A percentile compares a stretch with the other conserved stretches of the same genome.
phyloP scores from a whole-genome alignment of 2,329 filamentous ascomycete genomes.

The Diplodia mutila region DNA sequence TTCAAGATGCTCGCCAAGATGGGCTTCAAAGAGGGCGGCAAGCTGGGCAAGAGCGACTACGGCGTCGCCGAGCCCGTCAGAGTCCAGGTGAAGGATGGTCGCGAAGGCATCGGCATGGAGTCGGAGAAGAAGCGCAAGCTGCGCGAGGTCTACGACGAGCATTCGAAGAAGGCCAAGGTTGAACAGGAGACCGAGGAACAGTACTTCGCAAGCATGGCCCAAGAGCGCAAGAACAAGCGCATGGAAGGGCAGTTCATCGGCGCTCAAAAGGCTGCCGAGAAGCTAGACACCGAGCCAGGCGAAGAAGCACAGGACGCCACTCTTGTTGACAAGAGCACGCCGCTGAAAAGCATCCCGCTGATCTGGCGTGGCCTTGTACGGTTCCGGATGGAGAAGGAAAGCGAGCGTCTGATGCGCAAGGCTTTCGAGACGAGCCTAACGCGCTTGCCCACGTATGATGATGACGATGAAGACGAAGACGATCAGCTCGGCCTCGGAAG shows the following conservation, averaged over 20 bases:
- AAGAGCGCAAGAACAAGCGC: slow-evolving; percentile 42
- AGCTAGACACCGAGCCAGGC: slow-evolving; percentile 65
- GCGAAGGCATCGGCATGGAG: slow-evolving; percentile 82
- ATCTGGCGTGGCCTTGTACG: slow-evolving; percentile 78
- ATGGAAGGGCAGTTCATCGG: slow-evolving; percentile 71
- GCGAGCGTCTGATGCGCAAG: slow-evolving; percentile 66
- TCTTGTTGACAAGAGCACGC: slow-evolving; percentile 46
- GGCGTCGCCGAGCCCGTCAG: slow-evolving; percentile 72
- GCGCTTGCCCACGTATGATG: slow-evolving; percentile 67
- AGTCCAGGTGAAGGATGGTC: slow-evolving; percentile 75
- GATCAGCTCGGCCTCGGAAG: slow-evolving; percentile 71
- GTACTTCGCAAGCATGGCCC: slow-evolving; percentile 39
- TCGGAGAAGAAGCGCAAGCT: slow-evolving; percentile 76
- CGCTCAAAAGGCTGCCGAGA: slow-evolving; percentile 82
- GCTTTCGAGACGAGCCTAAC: slow-evolving; percentile 68
- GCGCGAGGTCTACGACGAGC: slow-evolving; percentile 41
- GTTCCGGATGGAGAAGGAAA: slow-evolving; percentile 69
- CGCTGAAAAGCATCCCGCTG: slow-evolving; percentile 71
- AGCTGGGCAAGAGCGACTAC: slow-evolving; percentile 67
- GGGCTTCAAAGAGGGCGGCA: slow-evolving; percentile 78
- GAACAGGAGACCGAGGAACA: slow-evolving; percentile 52
- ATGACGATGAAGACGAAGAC: slow-evolving; percentile 71
- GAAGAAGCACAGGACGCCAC: slow-evolving; percentile 29
- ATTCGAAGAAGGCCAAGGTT: slow-evolving; percentile 39
- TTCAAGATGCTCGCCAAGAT: slow-evolving; percentile 97